Evolutionary conservation across 179 eudicot species (phyloP).

Genomic region (Heliamphora pulchella): DNA sequence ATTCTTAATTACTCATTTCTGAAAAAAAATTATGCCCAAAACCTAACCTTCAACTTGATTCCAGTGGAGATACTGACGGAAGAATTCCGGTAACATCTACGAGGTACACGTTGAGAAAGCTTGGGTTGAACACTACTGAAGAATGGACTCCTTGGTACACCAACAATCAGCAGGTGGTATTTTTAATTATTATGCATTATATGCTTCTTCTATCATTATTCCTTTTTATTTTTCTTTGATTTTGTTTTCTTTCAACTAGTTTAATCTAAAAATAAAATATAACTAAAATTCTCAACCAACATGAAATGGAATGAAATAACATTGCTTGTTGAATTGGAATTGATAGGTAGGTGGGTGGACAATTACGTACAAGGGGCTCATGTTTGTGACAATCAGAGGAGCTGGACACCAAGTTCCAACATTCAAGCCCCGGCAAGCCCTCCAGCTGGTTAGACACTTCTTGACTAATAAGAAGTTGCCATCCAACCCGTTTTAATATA

Average conservation of each 20-base stretch:
- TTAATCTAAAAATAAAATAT: too few relatives aligned
- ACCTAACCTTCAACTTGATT: not conserved
- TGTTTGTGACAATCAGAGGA: slow-evolving; percentile 69
- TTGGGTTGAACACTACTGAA: slow-evolving; percentile 44
- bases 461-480: slow-evolving; percentile 53
- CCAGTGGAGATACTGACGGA: slow-evolving; percentile 86
- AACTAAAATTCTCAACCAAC: too few relatives aligned
- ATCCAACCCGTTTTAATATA: slow-evolving; percentile 29
- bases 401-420: slow-evolving; percentile 91
- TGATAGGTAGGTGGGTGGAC: slow-evolving; percentile 88
- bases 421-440: slow-evolving; percentile 55
- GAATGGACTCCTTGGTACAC: slow-evolving; percentile 92
- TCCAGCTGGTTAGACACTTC: slow-evolving; percentile 57
- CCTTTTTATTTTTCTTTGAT: too few relatives aligned
- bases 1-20: not conserved
- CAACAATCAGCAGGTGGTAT: slow-evolving; percentile 47
- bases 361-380: slow-evolving; percentile 55
- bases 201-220: too few relatives aligned
- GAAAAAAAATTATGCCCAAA: not conserved
- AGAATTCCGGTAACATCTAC: slow-evolving; percentile 84
- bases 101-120: slow-evolving; percentile 54
- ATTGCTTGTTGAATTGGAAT: too few relatives aligned
- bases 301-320: too few relatives aligned
- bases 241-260: too few relatives aligned
- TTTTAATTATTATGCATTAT: too few relatives aligned